Evolutionary conservation across 345 rosid genomes (phyloP), one percentile per base, ranked within the genome.

Genomic region (Lepidium sativum): DNA sequence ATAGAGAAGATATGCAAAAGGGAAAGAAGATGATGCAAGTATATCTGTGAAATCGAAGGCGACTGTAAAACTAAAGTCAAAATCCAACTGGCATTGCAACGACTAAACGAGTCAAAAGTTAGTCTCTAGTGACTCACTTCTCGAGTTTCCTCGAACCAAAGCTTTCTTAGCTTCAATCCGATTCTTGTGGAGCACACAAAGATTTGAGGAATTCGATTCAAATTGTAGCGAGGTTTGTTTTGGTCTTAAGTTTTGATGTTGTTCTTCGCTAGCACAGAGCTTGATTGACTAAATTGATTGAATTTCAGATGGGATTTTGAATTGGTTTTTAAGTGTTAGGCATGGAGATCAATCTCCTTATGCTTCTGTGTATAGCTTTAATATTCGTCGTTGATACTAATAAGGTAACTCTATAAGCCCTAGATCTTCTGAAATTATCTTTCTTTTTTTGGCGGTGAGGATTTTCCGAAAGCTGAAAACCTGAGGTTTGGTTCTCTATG

Each of bases 371-470:
- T 54, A 59, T 83, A 69, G 66, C 78, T 49, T 59, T 84, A 29
- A 34, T 81, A 21, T 54, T 81, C 18, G 75, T 72, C 32, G 75
- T 55, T 34, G 58, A 65, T 61, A 72, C 62, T 44, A 14, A 5
- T 31, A 63, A 81, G 84, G 95, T 85, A 80, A 80, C 16, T 27
- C 48, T 10, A 13, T 53, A 3, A 15, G 8, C 38, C 27, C 64
- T 48, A 6, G 1, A 49, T 63, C 7, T 42, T 11, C 35, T 7
- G 0, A 50, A 15, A 23, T 40, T 41, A 15, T 27, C 31, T 27
- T 27, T 27, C 31, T 27, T 1, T 37, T 47, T 41, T 6, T n/a
- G n/a, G n/a, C n/a, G n/a, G n/a, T n/a, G n/a, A n/a, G n/a, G 6
- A 4, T 5, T 1, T 25, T 38, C 17, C 4, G 39, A 34, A 16